Conservation (phyloP, 108 stramenopile species). For the Nannochloropsis granulata region DNA sequence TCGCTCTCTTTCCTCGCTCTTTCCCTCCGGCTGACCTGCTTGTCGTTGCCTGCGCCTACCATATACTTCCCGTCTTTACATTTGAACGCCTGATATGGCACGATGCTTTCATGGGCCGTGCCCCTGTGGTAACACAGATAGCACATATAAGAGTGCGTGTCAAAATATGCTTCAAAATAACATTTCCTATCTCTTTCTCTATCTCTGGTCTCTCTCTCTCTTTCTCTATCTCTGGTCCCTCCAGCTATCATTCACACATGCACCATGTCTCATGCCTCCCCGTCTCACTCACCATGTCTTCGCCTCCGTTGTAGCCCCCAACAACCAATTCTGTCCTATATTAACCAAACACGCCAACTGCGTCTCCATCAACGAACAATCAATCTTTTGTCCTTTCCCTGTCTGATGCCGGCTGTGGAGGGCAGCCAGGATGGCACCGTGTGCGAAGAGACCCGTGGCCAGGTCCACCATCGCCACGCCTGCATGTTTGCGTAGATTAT, state of each 20-base stretch:
- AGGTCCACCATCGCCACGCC: background rate
- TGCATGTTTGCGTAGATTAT: background rate
- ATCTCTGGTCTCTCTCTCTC: no score
- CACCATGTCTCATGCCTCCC: no score
- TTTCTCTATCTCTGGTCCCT: no score
- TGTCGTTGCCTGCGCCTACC: background rate
- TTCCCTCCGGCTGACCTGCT: background rate
- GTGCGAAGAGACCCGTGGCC: background rate
- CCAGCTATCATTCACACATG: no score
- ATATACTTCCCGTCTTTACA: background rate
- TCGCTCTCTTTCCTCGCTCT: background rate
- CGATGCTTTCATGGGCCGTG: background rate
- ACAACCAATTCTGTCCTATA: background rate
- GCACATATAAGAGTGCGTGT: no score
- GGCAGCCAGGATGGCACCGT: background rate
- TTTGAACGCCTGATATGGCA: slow-evolving; percentile 2
- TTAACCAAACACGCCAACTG: background rate
- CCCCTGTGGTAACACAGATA: background rate
- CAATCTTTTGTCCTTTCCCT: background rate
- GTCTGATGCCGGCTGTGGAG: background rate
- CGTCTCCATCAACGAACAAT: background rate
- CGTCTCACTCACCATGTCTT: background rate
- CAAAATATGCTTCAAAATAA: no score
- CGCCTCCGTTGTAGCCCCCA: background rate
- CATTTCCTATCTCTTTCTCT: no score